Evolutionary conservation across 1,284 basidiomycete species (phyloP).

Genomic region (Ustilago lituana): DNA sequence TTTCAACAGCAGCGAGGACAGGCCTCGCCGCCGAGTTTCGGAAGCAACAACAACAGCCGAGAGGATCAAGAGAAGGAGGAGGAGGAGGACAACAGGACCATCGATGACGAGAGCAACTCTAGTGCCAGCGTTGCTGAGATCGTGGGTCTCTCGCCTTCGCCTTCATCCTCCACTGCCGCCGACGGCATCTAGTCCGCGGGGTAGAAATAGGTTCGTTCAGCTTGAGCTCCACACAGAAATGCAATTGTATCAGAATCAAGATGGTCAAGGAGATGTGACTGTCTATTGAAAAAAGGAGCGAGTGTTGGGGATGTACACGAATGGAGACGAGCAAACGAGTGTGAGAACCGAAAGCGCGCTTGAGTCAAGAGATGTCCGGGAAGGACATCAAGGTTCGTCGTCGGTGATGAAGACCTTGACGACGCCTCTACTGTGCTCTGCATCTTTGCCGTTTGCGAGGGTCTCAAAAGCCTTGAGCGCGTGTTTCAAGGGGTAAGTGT

Average conservation of each 20-base stretch:
- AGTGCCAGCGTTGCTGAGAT: slow-evolving; percentile 1
- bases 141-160: neutral
- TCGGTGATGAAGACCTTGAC: slow-evolving; percentile 60
- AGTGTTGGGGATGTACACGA: neutral
- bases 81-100: neutral
- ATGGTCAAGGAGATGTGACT: too few relatives aligned
- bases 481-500: slow-evolving; percentile 46
- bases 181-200: neutral
- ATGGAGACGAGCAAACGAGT: neutral
- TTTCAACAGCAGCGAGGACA: neutral
- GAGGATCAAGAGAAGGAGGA: slow-evolving; percentile 1
- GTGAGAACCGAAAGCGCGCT: neutral
- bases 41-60: neutral
- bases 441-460: slow-evolving; percentile 43
- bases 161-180: slow-evolving; percentile 1
- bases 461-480: slow-evolving; percentile 52
- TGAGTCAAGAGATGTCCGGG: too few relatives aligned
- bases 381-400: slow-evolving; percentile 24
- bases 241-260: too few relatives aligned
- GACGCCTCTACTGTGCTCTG: slow-evolving; percentile 41
- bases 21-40: neutral
- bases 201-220: too few relatives aligned
- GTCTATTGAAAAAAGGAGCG: slow-evolving; percentile 7
- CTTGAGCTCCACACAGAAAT: too few relatives aligned
- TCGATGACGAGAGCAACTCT: slow-evolving; percentile 7